A percentile compares a stretch with the other conserved stretches of the same genome.
Conservation (phyloP, 2,329 filamentous ascomycete species). For the Pestalotiopsis sp. region DNA sequence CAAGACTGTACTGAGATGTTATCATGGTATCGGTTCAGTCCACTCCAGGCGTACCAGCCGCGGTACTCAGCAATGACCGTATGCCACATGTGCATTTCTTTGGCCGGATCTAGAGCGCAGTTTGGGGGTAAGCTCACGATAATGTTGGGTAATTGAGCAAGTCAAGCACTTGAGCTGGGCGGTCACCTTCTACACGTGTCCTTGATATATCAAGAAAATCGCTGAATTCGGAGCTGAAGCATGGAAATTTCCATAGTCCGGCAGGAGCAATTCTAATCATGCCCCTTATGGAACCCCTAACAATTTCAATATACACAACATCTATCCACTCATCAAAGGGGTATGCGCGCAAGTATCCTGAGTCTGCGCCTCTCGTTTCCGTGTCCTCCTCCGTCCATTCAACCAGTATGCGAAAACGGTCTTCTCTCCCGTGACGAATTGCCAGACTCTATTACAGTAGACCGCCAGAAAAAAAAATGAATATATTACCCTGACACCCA, state of each 20-base stretch:
- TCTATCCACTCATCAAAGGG: neutral
- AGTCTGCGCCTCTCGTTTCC: neutral
- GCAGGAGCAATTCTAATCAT: neutral
- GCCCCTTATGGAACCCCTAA: neutral
- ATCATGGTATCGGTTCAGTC: too few species aligned
- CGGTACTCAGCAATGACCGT: too few species aligned
- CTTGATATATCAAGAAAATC: too few species aligned
- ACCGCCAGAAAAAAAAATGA: neutral
- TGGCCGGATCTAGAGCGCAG: too few species aligned
- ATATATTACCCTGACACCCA: slow-evolving; percentile 1
- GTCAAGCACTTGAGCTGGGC: too few species aligned
- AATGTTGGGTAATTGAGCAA: too few species aligned
- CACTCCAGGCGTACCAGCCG: too few species aligned
- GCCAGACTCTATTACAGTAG: slow-evolving; percentile 13
- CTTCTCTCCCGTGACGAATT: neutral
- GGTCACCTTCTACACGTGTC: neutral
- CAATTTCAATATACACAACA: slow-evolving; percentile 9
- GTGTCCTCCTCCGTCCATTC: neutral
- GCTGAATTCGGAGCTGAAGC: neutral
- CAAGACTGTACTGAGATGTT: neutral
- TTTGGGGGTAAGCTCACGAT: too few species aligned
- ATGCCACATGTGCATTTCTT: too few species aligned
- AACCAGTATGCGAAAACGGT: neutral
- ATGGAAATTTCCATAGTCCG: neutral
- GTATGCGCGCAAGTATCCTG: slow-evolving; percentile 7